Evolutionary conservation across 441 rosid genomes (phyloP).

Genomic region (Melastoma candidum): DNA sequence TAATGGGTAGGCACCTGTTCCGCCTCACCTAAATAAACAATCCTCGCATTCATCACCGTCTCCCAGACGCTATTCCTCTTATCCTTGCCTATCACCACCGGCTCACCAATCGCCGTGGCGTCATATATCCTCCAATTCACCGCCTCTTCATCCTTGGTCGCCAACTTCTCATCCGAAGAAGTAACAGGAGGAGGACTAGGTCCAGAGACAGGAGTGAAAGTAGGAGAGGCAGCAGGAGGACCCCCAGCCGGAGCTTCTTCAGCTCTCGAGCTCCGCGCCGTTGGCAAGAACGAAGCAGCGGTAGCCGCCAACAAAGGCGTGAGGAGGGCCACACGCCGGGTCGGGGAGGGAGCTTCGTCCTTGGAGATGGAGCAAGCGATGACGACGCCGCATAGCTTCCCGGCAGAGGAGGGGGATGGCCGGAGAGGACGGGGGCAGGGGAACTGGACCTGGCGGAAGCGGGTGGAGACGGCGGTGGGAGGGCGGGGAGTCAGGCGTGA

Average conservation of each 20-base stretch:
- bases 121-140: slow-evolving; percentile 57
- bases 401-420: too few relatives aligned
- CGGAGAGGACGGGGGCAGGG: too few relatives aligned
- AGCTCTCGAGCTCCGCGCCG: not conserved
- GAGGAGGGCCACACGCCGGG: slow-evolving; percentile 27
- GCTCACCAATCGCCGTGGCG: slow-evolving; percentile 84
- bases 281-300: slow-evolving; percentile 19
- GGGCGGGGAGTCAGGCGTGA: too few relatives aligned
- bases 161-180: slow-evolving; percentile 6
- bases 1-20: slow-evolving; percentile 83
- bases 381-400: too few relatives aligned
- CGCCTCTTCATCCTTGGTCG: slow-evolving; percentile 22
- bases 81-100: slow-evolving; percentile 73
- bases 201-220: not conserved
- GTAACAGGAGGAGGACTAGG: slow-evolving; percentile 2
- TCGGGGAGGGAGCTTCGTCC: slow-evolving; percentile 4
- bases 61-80: slow-evolving; percentile 67
- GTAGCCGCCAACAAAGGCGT: slow-evolving; percentile 33
- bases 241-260: slow-evolving; percentile 12
- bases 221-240: slow-evolving; percentile 5
- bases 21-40: slow-evolving; percentile 83
- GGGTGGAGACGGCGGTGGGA: too few relatives aligned
- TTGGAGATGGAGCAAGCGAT: not conserved
- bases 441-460: too few relatives aligned
- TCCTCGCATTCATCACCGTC: slow-evolving; percentile 66